These are phyloP conservation scores for Trichoderma sp. DNA, from an alignment of 2,329 filamentous ascomycete genomes.

Conservation along the genomic window DNA sequence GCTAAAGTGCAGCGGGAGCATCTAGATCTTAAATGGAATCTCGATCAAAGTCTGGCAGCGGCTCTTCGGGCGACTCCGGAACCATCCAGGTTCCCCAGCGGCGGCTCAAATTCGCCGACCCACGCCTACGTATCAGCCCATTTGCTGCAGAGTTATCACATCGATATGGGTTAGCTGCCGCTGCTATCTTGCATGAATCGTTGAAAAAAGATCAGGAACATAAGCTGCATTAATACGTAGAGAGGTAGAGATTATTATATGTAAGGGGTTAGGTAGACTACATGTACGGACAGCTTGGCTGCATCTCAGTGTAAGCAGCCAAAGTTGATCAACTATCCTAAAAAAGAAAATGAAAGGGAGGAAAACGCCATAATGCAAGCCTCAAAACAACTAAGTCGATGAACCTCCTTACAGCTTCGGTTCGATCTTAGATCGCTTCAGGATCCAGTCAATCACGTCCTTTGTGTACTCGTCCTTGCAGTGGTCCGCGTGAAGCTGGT, in stretches of 20 bases:
- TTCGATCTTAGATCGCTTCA: conserved; percentile 43
- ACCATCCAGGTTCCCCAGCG: conserved; percentile 7
- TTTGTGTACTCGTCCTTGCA: conserved; percentile 55
- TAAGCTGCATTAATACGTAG: background rate
- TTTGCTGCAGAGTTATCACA: background rate
- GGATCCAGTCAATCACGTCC: conserved; percentile 68
- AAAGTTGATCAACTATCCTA: background rate
- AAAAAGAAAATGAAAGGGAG: too few species aligned
- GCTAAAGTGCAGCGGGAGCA: background rate
- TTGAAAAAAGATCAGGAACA: background rate
- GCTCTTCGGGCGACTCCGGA: conserved; percentile 13
- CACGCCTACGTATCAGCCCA: background rate
- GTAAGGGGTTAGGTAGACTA: background rate
- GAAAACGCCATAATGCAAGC: background rate
- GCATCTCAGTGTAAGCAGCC: background rate
- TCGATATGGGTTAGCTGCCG: background rate
- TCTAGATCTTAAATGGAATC: conserved; percentile 12
- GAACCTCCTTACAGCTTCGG: conserved; percentile 41
- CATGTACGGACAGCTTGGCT: background rate
- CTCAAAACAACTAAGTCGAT: background rate
- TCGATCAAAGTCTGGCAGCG: background rate
- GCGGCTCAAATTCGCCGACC: background rate
- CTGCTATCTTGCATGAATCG: background rate
- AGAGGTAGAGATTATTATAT: background rate
- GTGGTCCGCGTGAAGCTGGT: conserved; percentile 68